Base-by-base conservation (phyloP, 2,329 filamentous ascomycete genomes). In the Emmonsiellopsis sp. region DNA sequence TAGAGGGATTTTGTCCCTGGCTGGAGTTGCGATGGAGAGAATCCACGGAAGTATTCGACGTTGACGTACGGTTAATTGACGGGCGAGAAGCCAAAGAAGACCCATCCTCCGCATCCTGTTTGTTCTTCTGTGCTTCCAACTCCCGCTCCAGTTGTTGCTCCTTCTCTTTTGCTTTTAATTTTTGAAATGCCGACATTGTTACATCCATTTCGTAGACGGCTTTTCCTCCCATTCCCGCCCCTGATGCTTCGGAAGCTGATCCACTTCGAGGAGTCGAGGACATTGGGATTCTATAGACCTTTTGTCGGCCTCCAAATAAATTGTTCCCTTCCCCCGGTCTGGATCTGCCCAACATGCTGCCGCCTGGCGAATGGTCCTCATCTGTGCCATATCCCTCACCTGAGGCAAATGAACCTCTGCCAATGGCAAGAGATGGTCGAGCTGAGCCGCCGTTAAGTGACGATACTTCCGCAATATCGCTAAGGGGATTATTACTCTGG, bases 221-320 rank as follows among this genome's bases (percentile, higher is more conserved):
- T 58, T 82, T 84, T 26, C 80, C 87, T 45, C 76, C 73, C 76
- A 88, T 80, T 0, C 57, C 54, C 5, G 57, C 55, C 34, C 67
- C 70, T 10, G 60, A 57, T 41, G 61, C 75, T 35, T 75, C 73
- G 2, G 75, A 76, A 7, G 61, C 63, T 41, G 67, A 65, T 46
- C 66, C 70, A 35, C 35, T 59, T 34, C 55, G 55, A 43, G 67
- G 65, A 11, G 66, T 65, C 16, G 69, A 68, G 30, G 77, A 77
- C 3, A 75, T 76, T 0, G 87, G 78, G 58, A 95, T 87, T 68
- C 89, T 91, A 70, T 94, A 97, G 38, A 97, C 85, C 73, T 97
- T 97, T 68, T 97, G 93, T 44, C 93, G 83, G 13, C 93, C 93
- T 54, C 93, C 93, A 70, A 98, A 98, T 54, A 98, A 71, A 61